Percentiles rank a stretch among this genome's conserved stretches.
Evolutionary conservation across 139 green algal genomes (phyloP).

Genomic region (Micractinium conductrix): DNA sequence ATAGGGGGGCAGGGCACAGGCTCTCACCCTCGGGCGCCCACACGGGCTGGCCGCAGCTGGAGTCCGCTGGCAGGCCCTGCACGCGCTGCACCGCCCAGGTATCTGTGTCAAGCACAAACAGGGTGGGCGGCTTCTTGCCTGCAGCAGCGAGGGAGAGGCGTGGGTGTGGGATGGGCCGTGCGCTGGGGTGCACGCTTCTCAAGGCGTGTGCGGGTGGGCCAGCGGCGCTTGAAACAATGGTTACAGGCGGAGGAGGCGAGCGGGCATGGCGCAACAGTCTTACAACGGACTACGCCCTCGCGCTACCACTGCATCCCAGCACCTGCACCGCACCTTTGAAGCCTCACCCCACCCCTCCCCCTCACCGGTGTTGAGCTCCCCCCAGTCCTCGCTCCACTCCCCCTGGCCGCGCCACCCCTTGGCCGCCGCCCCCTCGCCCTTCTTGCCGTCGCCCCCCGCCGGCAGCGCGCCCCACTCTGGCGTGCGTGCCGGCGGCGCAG

Average conservation of each 20-base stretch:
- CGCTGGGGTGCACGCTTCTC: too few relatives aligned
- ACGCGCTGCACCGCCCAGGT: constrained; percentile 44
- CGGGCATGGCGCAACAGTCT: too few relatives aligned
- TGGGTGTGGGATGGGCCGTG: not conserved
- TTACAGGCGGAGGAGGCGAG: too few relatives aligned
- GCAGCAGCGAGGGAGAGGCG: not conserved
- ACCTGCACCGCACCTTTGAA: too few relatives aligned
- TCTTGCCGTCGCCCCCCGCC: constrained; percentile 15
- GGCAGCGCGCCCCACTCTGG: constrained; percentile 55
- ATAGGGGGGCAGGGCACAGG: not conserved
- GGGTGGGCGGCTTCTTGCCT: constrained; percentile 63
- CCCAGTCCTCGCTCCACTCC: constrained; percentile 85
- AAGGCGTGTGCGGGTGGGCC: too few relatives aligned
- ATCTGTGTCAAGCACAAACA: constrained; percentile 74
- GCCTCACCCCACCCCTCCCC: not conserved
- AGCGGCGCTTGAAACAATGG: too few relatives aligned
- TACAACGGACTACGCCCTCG: too few relatives aligned
- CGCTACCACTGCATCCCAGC: too few relatives aligned
- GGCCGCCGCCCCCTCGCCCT: constrained; percentile 12
- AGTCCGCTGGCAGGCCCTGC: constrained; percentile 44
- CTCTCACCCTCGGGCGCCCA: constrained; percentile 69
- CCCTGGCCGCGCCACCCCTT: constrained; percentile 42
- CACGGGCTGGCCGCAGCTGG: constrained; percentile 71
- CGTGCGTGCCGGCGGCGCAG: constrained; percentile 40
- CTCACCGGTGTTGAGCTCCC: constrained; percentile 81